phyloP scores from a whole-genome alignment of 164 flowering plant genomes.

The Tetrastigma voinierianum region DNA sequence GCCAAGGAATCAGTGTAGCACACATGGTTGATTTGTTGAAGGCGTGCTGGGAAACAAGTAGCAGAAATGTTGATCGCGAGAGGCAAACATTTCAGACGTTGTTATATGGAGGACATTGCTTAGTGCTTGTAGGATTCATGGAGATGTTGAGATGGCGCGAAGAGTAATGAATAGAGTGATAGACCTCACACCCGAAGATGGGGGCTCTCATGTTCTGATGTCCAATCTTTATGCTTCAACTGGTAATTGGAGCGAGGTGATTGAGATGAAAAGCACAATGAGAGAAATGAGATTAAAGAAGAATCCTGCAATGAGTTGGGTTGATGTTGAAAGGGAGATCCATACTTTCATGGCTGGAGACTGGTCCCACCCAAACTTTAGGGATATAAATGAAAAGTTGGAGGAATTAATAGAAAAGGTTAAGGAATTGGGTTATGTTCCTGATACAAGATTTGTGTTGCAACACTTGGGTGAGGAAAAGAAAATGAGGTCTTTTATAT shows the following conservation, averaged over 20 bases:
- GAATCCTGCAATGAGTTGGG: constrained; percentile 52
- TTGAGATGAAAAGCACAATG: constrained; percentile 38
- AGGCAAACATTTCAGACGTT: constrained; percentile 37
- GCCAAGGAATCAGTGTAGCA: constrained; percentile 43
- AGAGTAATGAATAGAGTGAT: constrained; percentile 24
- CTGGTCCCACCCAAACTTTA: constrained; percentile 30
- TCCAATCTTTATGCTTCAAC: constrained; percentile 45
- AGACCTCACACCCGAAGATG: constrained; percentile 39
- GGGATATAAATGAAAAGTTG: constrained; percentile 30
- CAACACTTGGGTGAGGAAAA: constrained; percentile 42
- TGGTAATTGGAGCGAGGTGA: constrained; percentile 42
- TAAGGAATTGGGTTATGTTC: constrained; percentile 44
- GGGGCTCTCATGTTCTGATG: constrained; percentile 37
- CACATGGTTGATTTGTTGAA: constrained; percentile 58
- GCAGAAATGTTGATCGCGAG: constrained; percentile 44
- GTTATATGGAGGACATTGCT: constrained; percentile 54
- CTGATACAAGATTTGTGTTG: constrained; percentile 46
- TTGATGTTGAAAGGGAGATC: constrained; percentile 35
- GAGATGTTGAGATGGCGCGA: constrained; percentile 39
- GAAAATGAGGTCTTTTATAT: constrained; percentile 39
- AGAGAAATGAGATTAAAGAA: constrained; percentile 43
- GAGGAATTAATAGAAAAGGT: constrained; percentile 29
- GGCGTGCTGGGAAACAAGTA: constrained; percentile 50
- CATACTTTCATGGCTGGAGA: constrained; percentile 50
- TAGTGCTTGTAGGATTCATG: constrained; percentile 47